Evolutionary conservation across 148 eudicot species (phyloP).

Genomic region (Fagopyrum homotropicum): DNA sequence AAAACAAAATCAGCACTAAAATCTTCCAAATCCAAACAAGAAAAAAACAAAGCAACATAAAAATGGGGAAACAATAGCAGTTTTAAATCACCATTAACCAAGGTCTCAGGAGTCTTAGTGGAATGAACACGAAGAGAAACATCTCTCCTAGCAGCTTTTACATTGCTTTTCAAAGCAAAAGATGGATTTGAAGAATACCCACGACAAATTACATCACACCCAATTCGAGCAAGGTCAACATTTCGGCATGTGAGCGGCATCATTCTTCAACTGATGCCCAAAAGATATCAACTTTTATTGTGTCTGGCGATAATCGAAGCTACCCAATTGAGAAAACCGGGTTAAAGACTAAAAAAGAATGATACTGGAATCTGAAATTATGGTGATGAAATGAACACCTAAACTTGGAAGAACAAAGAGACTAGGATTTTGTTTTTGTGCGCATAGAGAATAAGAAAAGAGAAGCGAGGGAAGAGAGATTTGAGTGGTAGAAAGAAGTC

Average conservation of each 20-base stretch:
- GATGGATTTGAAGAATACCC: conserved; percentile 58
- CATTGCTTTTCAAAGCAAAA: conserved; percentile 23
- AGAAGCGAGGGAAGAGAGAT: conserved; percentile 3
- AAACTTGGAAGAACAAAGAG: background rate
- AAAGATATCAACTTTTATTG: conserved; percentile 14
- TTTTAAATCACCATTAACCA: conserved; percentile 47
- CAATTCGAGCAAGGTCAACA: conserved; percentile 57
- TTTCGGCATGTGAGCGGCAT: conserved; percentile 60
- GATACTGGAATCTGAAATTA: conserved; percentile 8
- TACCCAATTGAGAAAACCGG: conserved; percentile 19
- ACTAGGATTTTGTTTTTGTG: background rate
- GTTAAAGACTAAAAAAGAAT: background rate
- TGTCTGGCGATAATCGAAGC: background rate
- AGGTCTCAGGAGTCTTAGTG: conserved; percentile 56
- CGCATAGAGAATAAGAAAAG: background rate
- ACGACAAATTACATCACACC: conserved; percentile 53
- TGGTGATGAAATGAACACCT: conserved; percentile 1
- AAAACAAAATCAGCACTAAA: background rate
- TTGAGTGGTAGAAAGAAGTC: conserved; percentile 13
- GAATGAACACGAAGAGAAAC: conserved; percentile 36
- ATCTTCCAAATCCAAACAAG: background rate
- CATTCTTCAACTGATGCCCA: conserved; percentile 37
- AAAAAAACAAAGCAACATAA: background rate
- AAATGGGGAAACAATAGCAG: background rate
- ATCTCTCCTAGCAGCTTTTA: conserved; percentile 33